phyloP scores from a whole-genome alignment of 768 basidiomycete genomes.

The Saitozyma sp. region DNA sequence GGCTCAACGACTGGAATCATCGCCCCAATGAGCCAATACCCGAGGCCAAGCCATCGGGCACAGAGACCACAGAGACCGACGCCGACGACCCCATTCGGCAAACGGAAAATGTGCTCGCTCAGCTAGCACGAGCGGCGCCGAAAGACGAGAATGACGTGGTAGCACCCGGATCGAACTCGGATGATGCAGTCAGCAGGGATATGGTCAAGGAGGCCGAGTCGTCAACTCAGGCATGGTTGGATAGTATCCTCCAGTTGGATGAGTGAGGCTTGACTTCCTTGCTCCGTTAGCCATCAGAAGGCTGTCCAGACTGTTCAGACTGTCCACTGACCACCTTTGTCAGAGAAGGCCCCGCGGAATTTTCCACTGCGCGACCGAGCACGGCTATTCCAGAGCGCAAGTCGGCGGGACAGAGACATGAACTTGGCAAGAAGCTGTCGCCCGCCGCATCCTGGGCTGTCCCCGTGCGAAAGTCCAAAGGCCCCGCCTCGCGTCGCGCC shows the following conservation, averaged over 20 bases:
- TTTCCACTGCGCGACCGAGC: neutral
- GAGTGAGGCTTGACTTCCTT: neutral
- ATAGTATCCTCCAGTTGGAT: neutral
- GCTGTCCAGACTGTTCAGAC: neutral
- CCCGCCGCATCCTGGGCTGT: neutral
- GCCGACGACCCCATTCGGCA: too few relatives aligned
- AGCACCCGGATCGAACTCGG: neutral
- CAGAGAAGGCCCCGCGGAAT: neutral
- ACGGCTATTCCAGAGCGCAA: neutral
- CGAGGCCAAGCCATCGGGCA: too few relatives aligned
- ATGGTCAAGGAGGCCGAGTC: slow-evolving; percentile 8
- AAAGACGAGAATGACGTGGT: too few relatives aligned
- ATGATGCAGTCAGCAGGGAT: slow-evolving; percentile 7
- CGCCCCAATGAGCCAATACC: too few relatives aligned
- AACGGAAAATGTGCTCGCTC: too few relatives aligned
- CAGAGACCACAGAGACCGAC: too few relatives aligned
- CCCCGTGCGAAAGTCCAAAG: neutral
- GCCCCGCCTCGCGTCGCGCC: neutral
- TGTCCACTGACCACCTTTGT: neutral
- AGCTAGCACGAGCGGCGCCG: too few relatives aligned
- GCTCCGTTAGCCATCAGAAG: neutral
- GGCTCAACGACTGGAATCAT: too few relatives aligned
- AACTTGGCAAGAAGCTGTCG: neutral
- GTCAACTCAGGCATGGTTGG: neutral
- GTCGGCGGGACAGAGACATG: neutral